These are phyloP conservation scores for Kwoniella pini DNA, from an alignment of 768 basidiomycete genomes.

Conservation along the genomic window DNA sequence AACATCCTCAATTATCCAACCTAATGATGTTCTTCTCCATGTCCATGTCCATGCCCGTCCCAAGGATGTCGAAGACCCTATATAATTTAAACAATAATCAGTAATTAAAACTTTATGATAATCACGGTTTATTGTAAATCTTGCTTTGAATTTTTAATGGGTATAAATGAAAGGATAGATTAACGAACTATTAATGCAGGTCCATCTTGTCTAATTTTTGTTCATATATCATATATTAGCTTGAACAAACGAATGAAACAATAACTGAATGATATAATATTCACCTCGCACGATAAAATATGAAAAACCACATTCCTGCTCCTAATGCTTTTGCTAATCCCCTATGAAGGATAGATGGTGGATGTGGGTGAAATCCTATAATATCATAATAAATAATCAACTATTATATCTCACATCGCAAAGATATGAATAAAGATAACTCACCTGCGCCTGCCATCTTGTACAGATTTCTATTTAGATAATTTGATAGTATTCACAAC, in stretches of 20 bases:
- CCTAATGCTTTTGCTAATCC: slow-evolving; percentile 82
- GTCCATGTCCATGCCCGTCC: slow-evolving; percentile 63
- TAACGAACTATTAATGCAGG: slow-evolving; percentile 67
- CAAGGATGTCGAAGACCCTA: slow-evolving; percentile 61
- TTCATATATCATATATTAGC: slow-evolving; percentile 3
- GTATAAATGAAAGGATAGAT: background rate
- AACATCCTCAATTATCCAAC: slow-evolving; percentile 20
- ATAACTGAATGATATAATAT: too few relatives aligned
- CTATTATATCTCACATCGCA: background rate
- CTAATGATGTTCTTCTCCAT: slow-evolving; percentile 53
- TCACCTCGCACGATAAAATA: slow-evolving; percentile 91
- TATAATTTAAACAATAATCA: background rate
- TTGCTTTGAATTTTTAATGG: background rate
- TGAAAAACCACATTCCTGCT: slow-evolving; percentile 98
- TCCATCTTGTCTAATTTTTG: slow-evolving; percentile 70
- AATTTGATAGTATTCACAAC: background rate
- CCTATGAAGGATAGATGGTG: slow-evolving; percentile 73
- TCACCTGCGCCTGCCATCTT: slow-evolving; percentile 41
- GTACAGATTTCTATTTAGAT: background rate
- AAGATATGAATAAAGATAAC: background rate
- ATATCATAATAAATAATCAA: background rate
- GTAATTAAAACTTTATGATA: background rate
- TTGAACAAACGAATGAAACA: too few relatives aligned
- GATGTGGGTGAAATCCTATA: slow-evolving; percentile 80
- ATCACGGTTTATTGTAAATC: background rate